Percentiles rank a stretch among this genome's conserved stretches.
phyloP scores from a whole-genome alignment of 1,139 yeast species.

The Suhomyces bokatorum region DNA sequence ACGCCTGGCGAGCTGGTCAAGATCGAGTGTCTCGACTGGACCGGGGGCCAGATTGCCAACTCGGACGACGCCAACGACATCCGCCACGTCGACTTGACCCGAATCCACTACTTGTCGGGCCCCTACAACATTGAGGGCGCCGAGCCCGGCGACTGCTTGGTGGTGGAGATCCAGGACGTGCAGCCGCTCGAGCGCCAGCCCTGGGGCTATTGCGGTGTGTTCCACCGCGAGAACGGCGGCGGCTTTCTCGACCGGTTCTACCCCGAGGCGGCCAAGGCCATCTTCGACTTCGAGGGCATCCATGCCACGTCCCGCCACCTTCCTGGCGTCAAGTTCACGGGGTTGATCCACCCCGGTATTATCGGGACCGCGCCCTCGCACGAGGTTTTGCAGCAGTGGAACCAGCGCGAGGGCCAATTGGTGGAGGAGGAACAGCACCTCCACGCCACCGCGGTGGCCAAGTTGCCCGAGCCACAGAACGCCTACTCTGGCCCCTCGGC shows the following conservation, averaged over 20 bases:
- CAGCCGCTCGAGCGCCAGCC: constrained; percentile 53
- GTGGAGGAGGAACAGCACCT: constrained; percentile 30
- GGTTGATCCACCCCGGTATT: constrained; percentile 50
- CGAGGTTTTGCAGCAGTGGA: constrained; percentile 46
- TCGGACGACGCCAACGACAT: constrained; percentile 49
- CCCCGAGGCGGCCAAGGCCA: constrained; percentile 52
- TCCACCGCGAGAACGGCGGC: constrained; percentile 50
- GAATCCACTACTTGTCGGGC: constrained; percentile 50
- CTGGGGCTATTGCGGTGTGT: constrained; percentile 54
- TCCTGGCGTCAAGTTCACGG: constrained; percentile 47
- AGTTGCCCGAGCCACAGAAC: constrained; percentile 35
- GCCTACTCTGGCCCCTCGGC: constrained; percentile 42
- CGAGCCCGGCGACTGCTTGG: constrained; percentile 48
- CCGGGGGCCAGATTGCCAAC: constrained; percentile 51
- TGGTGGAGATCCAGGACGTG: constrained; percentile 50
- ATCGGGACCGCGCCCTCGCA: constrained; percentile 50
- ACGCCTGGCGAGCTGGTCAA: constrained; percentile 44
- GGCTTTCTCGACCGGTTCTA: constrained; percentile 49
- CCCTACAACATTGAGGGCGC: constrained; percentile 48
- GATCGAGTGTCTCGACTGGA: constrained; percentile 54
- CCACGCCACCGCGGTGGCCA: constrained; percentile 40
- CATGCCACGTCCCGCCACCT: constrained; percentile 49
- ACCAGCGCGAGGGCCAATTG: constrained; percentile 37
- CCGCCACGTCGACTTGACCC: constrained; percentile 41
- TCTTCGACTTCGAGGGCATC: constrained; percentile 53